phyloP scores from a whole-genome alignment of 768 basidiomycete species.

The Phaeotremella skinneri region DNA sequence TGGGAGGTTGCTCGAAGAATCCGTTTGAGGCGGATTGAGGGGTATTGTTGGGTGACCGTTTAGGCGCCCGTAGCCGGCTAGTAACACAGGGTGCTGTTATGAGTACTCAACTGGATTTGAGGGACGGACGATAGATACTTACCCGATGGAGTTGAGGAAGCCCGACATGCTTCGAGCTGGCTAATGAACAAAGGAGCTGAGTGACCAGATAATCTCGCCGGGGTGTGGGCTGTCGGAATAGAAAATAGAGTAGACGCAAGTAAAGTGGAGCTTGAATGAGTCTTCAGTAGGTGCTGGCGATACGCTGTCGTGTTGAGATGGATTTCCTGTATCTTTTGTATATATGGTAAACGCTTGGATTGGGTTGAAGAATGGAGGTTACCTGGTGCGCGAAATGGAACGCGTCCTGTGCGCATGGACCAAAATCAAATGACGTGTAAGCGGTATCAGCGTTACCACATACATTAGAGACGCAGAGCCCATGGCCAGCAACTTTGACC shows the following conservation, averaged over 20 bases:
- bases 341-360: not conserved
- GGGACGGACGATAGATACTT: constrained; percentile 4
- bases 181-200: not conserved
- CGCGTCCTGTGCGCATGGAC: not conserved
- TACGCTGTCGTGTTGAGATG: too few relatives aligned
- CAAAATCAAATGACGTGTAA: not conserved
- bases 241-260: too few relatives aligned
- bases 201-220: constrained; percentile 1
- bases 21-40: constrained; percentile 17
- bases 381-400: not conserved
- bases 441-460: not conserved
- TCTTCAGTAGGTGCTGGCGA: too few relatives aligned
- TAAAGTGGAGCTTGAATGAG: too few relatives aligned
- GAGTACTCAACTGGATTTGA: not conserved
- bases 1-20: constrained; percentile 40
- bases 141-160: constrained; percentile 51
- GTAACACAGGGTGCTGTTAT: not conserved
- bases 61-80: constrained; percentile 52
- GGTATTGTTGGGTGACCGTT: constrained; percentile 40
- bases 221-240: not conserved
- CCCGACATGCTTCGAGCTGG: constrained; percentile 45
- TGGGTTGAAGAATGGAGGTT: not conserved
- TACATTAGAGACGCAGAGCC: not conserved
- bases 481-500: not conserved
- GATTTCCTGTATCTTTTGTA: not conserved